Evolutionary conservation across 2,329 filamentous ascomycete species (phyloP).

Genomic region (Sporothrix schenckii): DNA sequence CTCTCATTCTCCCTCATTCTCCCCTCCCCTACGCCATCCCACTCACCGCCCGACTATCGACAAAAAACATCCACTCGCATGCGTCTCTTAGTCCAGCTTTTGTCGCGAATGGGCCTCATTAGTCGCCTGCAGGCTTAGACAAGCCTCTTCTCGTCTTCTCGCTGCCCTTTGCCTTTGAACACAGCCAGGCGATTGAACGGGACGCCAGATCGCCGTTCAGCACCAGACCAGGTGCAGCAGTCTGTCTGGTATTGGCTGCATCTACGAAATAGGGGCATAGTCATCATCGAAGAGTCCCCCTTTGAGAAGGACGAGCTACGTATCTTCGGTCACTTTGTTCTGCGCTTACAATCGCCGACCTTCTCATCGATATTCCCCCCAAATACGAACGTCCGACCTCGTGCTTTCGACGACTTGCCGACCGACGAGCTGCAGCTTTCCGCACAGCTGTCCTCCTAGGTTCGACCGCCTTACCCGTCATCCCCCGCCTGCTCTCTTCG

Average conservation of each 20-base stretch:
- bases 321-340: background rate
- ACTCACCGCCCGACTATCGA: constrained; percentile 13
- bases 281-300: background rate
- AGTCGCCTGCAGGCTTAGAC: constrained; percentile 28
- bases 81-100: constrained; percentile 24
- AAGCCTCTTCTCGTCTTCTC: constrained; percentile 6
- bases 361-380: background rate
- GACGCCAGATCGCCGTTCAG: background rate
- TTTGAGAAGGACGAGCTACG: background rate
- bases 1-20: background rate
- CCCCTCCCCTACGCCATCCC: background rate
- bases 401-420: constrained; percentile 1
- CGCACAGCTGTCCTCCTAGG: constrained; percentile 1
- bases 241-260: constrained; percentile 4
- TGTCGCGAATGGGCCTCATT: constrained; percentile 29
- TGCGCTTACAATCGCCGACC: background rate
- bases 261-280: background rate
- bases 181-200: constrained; percentile 7
- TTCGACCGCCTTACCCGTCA: background rate
- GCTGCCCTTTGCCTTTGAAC: background rate
- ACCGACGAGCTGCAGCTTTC: background rate
- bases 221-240: constrained; percentile 1
- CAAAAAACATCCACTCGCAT: constrained; percentile 20
- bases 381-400: background rate
- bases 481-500: background rate